Evolutionary conservation across 2,329 filamentous ascomycete species (phyloP).

Genomic region (Aspergillus intermedius): DNA sequence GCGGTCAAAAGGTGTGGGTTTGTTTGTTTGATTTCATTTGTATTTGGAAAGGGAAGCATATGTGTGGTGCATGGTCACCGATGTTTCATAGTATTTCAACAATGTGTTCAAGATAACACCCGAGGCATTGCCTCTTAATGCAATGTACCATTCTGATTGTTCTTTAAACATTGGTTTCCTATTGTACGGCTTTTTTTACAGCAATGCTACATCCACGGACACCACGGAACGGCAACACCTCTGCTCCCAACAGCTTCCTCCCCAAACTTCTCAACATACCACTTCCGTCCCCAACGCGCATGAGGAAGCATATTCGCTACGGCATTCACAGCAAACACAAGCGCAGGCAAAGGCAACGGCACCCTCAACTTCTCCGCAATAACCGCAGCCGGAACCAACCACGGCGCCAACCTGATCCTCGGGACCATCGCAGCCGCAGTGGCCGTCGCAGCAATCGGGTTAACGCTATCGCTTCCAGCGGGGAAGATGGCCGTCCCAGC

Average conservation of each 20-base stretch:
- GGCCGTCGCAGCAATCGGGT: not conserved
- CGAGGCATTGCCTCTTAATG: conserved; percentile 4
- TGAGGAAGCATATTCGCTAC: conserved; percentile 83
- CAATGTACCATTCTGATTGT: not conserved
- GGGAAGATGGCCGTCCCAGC: conserved; percentile 33
- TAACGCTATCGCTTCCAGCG: not conserved
- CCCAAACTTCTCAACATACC: conserved; percentile 87
- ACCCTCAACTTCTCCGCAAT: conserved; percentile 23
- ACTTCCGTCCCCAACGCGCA: conserved; percentile 70
- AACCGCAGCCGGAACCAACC: conserved; percentile 28
- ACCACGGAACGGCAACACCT: conserved; percentile 64
- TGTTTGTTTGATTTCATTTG: conserved; percentile 7
- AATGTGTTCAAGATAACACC: conserved; percentile 24
- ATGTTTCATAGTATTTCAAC: conserved; percentile 29
- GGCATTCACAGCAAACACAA: conserved; percentile 80
- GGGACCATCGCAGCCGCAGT: conserved; percentile 9
- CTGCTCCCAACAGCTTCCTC: conserved; percentile 67
- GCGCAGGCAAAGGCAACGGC: conserved; percentile 62
- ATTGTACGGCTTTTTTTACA: too few species aligned
- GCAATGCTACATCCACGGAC: conserved; percentile 31
- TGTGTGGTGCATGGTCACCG: conserved; percentile 13
- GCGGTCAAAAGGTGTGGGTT: conserved; percentile 8
- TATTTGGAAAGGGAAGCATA: conserved; percentile 10
- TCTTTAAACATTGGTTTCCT: not conserved
- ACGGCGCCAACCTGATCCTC: conserved; percentile 28